These are phyloP conservation scores for Zasmidium citrigriseum DNA, from an alignment of 2,329 filamentous ascomycete species.

Conservation along the genomic window DNA sequence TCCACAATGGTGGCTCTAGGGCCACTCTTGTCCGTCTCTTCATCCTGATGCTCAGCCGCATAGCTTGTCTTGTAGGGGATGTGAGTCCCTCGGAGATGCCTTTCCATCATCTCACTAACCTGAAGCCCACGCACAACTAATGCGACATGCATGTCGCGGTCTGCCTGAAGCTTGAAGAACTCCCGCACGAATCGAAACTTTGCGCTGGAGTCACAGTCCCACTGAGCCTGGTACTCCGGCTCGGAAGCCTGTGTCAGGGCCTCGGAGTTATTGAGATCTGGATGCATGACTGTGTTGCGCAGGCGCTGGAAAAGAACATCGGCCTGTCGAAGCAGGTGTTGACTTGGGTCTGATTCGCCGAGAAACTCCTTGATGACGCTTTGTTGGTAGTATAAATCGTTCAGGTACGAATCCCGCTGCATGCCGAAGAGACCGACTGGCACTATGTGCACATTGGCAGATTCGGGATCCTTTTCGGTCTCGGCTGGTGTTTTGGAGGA, in stretches of 20 bases:
- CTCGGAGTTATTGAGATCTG: slow-evolving; percentile 37
- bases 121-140: slow-evolving; percentile 32
- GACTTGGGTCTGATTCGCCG: slow-evolving; percentile 12
- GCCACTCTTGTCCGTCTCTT: slow-evolving; percentile 8
- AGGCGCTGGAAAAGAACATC: slow-evolving; percentile 30
- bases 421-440: slow-evolving; percentile 31
- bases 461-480: slow-evolving; percentile 16
- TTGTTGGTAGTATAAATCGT: slow-evolving; percentile 24
- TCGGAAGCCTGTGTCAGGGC: slow-evolving; percentile 30
- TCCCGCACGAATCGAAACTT: slow-evolving; percentile 40
- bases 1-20: slow-evolving; percentile 39
- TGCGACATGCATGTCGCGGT: slow-evolving; percentile 28
- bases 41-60: neutral
- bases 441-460: slow-evolving; percentile 23
- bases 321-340: slow-evolving; percentile 20
- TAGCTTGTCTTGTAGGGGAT: slow-evolving; percentile 13
- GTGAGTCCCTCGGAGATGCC: slow-evolving; percentile 31
- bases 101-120: slow-evolving; percentile 35
- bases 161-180: slow-evolving; percentile 31
- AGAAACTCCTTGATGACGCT: slow-evolving; percentile 31
- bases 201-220: slow-evolving; percentile 36
- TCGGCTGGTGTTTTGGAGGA: neutral
- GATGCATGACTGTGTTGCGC: slow-evolving; percentile 31
- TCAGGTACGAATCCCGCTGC: slow-evolving; percentile 35
- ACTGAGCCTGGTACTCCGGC: slow-evolving; percentile 32